Evolutionary conservation across 768 basidiomycete genomes (phyloP), one percentile per base, ranked within the genome.

Genomic region (Russula ochroleuca): DNA sequence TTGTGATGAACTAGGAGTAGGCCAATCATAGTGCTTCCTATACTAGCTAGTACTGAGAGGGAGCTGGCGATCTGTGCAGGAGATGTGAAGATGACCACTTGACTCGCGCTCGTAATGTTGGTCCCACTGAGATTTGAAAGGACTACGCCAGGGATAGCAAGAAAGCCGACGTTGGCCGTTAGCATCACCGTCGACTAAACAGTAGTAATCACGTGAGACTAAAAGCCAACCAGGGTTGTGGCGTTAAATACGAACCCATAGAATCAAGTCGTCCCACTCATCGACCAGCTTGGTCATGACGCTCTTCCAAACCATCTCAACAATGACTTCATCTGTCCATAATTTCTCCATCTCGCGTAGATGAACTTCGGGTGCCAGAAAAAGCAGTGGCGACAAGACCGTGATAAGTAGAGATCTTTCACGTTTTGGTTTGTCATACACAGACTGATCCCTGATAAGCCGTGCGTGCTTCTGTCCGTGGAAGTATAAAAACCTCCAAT

Each of bases 121-220:
- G 17, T 40, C 11, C 43, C 50, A 11, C 15, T 61, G 5, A 57
- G 28, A 41, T 57, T 62, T 1, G 60, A 48, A 47, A 61, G 11
- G 38, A 64, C 28, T 1, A 75, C 71, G n/a, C 70, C 70, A 7
- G 73, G 76, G 17, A 73, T 75, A 76, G 76, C 73, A 14, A 77
- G 69, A 50, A 76, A 76, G 23, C 73, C 71, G 13, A 77, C 72
- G 52, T 75, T 72, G 5, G 73, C 76, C 17, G 69, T 70, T 1
- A 77, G 68, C 67, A 76, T 65, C n/a, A 76, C 75, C 1, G 74
- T 74, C 0, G 73, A 69, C 74, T 75, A 25, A 3, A n/a, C n/a
- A n/a, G 23, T 17, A 8, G 15, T 1, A n/a, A 15, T 54, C 14
- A 33, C 5, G 19, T 51, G 47, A 61, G 45, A 5, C 8, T 9